Percentiles rank a stretch among this genome's conserved stretches.
Conservation (phyloP, 2,329 filamentous ascomycete species). For the Colletotrichum noveboracense region DNA sequence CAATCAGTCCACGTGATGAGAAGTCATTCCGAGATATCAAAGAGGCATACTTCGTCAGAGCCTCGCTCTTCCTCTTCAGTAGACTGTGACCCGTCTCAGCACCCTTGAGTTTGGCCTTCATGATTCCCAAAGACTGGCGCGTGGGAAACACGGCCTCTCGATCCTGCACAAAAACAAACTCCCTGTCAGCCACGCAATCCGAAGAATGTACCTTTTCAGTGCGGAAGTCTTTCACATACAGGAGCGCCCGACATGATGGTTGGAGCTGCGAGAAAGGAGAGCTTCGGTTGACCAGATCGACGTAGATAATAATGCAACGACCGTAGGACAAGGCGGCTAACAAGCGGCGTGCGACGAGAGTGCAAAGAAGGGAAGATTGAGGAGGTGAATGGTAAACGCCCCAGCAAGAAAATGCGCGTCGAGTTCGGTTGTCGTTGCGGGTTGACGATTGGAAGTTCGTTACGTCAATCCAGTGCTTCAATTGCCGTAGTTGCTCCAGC, state of each 20-base stretch:
- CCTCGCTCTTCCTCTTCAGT: conserved; percentile 97
- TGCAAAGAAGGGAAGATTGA: background rate
- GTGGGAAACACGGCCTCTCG: conserved; percentile 97
- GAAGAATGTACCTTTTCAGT: background rate
- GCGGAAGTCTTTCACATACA: conserved; percentile 31
- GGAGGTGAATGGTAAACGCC: background rate
- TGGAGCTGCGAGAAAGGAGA: background rate
- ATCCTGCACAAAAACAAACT: conserved; percentile 59
- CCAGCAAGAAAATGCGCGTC: background rate
- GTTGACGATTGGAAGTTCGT: background rate
- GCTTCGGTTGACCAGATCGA: background rate
- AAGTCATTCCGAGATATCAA: background rate
- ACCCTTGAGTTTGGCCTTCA: conserved; percentile 98
- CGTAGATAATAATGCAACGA: background rate
- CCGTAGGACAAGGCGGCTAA: background rate
- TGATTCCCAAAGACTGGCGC: conserved; percentile 92
- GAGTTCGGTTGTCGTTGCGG: background rate
- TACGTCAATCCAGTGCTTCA: background rate
- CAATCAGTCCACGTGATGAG: background rate
- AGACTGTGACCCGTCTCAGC: conserved; percentile 91
- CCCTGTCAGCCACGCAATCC: background rate
- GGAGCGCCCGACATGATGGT: conserved; percentile 43
- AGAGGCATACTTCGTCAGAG: conserved; percentile 83
- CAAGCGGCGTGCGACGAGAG: background rate
- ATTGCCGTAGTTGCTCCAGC: background rate